Percentiles rank a stretch among this genome's conserved stretches.
Conservation (phyloP, 768 basidiomycete genomes). For the Collybia sordida region DNA sequence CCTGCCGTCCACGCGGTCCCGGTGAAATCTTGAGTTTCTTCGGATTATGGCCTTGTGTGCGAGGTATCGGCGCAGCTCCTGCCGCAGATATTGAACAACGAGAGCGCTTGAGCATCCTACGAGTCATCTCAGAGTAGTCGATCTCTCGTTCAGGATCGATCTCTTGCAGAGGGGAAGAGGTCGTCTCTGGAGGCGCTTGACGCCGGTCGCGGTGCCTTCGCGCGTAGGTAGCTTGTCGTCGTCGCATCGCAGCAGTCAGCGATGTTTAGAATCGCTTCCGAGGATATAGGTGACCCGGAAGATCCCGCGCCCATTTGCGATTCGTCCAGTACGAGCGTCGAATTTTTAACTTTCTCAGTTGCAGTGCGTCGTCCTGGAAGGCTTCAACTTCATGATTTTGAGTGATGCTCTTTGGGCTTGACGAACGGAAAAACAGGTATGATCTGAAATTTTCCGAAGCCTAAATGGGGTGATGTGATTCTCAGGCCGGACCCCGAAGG, state of each 20-base stretch:
- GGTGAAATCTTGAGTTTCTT: constrained; percentile 12
- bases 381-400: no score
- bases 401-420: no score
- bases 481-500: no score
- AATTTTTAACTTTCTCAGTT: no score
- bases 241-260: constrained; percentile 10
- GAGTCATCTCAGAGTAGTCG: constrained; percentile 14
- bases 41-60: not conserved
- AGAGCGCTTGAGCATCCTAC: constrained; percentile 18
- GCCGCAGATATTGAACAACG: constrained; percentile 8
- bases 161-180: constrained; percentile 11
- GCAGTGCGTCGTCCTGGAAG: no score
- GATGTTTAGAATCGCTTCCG: not conserved
- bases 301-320: no score
- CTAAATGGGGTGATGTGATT: no score
- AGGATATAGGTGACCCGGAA: not conserved
- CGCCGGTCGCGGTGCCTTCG: constrained; percentile 9
- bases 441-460: no score
- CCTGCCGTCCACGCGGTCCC: not conserved
- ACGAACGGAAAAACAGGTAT: no score
- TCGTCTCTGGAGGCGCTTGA: not conserved
- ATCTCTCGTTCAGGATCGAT: constrained; percentile 12
- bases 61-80: not conserved
- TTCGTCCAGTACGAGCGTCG: no score
- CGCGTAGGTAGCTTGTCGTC: constrained; percentile 20